These are phyloP conservation scores for Tuber melanosporum DNA, from an alignment of 495 filamentous ascomycete genomes.

Conservation along the genomic window DNA sequence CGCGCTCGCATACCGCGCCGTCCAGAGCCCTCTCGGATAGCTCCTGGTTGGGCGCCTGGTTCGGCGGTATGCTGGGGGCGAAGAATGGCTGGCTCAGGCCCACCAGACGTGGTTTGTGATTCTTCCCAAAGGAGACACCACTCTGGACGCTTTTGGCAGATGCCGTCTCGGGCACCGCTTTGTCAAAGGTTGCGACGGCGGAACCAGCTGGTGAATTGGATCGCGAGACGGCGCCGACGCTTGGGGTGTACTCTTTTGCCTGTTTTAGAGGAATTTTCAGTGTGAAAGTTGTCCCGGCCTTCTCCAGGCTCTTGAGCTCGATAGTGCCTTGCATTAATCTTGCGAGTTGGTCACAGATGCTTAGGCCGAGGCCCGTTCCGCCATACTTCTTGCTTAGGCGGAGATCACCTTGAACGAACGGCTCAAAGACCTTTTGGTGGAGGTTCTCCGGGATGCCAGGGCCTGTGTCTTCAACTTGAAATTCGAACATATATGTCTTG, in stretches of 20 bases:
- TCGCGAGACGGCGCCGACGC: constrained; percentile 27
- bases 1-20: not conserved
- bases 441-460: constrained; percentile 77
- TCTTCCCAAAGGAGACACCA: constrained; percentile 43
- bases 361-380: constrained; percentile 83
- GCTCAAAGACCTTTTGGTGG: constrained; percentile 80
- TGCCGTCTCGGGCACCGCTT: constrained; percentile 20
- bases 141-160: constrained; percentile 30
- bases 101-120: constrained; percentile 67
- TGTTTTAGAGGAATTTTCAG: constrained; percentile 79
- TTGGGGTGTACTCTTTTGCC: constrained; percentile 58
- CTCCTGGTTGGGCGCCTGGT: constrained; percentile 25
- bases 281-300: constrained; percentile 71
- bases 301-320: constrained; percentile 62
- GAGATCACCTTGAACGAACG: constrained; percentile 86
- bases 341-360: constrained; percentile 80
- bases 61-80: constrained; percentile 50
- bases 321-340: constrained; percentile 76
- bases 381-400: constrained; percentile 84
- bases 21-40: constrained; percentile 48
- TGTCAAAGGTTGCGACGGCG: constrained; percentile 32
- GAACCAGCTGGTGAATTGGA: constrained; percentile 13
- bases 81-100: constrained; percentile 85
- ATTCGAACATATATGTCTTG: constrained; percentile 64
- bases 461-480: constrained; percentile 82